Percentiles rank a stretch among this genome's conserved stretches.
Conservation (phyloP, 2,329 filamentous ascomycete genomes). For the Hansfordia pulvinata region DNA sequence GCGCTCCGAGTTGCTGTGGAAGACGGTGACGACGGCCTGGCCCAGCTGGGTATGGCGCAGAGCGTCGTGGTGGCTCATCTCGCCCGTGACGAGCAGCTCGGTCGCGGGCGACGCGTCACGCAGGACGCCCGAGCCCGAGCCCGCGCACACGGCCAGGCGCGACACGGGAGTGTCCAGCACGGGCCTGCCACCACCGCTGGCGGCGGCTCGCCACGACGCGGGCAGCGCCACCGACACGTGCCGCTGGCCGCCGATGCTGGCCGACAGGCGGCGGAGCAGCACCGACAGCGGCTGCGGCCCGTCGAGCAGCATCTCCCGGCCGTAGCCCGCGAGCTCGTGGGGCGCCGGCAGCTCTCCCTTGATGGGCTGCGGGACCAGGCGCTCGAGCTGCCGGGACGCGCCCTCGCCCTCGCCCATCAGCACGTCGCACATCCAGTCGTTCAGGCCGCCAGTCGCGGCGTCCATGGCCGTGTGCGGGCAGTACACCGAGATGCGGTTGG, state of each 20-base stretch:
- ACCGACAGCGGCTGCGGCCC: slow-evolving; percentile 22
- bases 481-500: slow-evolving; percentile 87
- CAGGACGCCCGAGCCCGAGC: slow-evolving; percentile 70
- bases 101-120: too few species aligned
- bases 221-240: slow-evolving; percentile 35
- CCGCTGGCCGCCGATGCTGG: slow-evolving; percentile 51
- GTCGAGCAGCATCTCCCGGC: slow-evolving; percentile 30
- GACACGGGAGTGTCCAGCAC: too few species aligned
- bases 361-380: slow-evolving; percentile 31
- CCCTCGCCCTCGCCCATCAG: slow-evolving; percentile 39
- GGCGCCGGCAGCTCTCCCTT: slow-evolving; percentile 23
- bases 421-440: slow-evolving; percentile 87
- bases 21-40: slow-evolving; percentile 68
- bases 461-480: slow-evolving; percentile 93
- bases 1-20: slow-evolving; percentile 89
- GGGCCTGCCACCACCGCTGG: slow-evolving; percentile 19
- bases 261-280: slow-evolving; percentile 42
- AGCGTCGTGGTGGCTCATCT: slow-evolving; percentile 87
- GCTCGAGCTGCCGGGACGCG: slow-evolving; percentile 14
- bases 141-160: slow-evolving; percentile 77
- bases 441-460: slow-evolving; percentile 70
- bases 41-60: slow-evolving; percentile 76
- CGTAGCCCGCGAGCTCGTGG: slow-evolving; percentile 37
- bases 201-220: slow-evolving; percentile 29
- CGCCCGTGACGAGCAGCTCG: slow-evolving; percentile 83